These are phyloP conservation scores for Fusarium agapanthi DNA, from an alignment of 2,329 filamentous ascomycete genomes.

Conservation along the genomic window DNA sequence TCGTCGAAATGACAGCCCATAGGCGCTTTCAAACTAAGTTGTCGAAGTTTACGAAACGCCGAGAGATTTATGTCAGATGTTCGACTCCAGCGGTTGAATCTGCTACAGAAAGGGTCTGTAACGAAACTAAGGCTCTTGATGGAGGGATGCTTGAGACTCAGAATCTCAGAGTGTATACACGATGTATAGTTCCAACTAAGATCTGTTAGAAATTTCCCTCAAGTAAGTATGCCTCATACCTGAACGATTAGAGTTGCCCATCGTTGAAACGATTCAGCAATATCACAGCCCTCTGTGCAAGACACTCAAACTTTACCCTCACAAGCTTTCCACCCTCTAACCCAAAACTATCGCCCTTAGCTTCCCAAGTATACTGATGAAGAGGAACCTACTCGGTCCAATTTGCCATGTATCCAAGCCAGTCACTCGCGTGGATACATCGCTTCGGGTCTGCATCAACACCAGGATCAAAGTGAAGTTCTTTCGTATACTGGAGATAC, in stretches of 20 bases:
- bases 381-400: background rate
- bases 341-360: background rate
- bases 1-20: background rate
- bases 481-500: background rate
- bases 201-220: too few relatives aligned
- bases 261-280: background rate
- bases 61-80: background rate
- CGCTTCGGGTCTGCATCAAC: background rate
- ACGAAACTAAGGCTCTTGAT: background rate
- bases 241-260: background rate
- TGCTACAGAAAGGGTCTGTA: background rate
- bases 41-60: background rate
- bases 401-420: background rate
- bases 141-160: background rate
- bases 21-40: background rate
- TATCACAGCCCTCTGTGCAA: background rate
- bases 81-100: constrained; percentile 5
- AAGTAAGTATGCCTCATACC: background rate
- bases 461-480: background rate
- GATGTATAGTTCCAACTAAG: background rate
- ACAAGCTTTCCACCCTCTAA: background rate
- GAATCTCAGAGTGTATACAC: background rate
- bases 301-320: constrained; percentile 3
- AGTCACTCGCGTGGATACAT: background rate
- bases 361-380: background rate